Evolutionary conservation across 2,329 filamentous ascomycete species (phyloP), one percentile per base, ranked within the genome.

Genomic region (Aschersonia sp.): DNA sequence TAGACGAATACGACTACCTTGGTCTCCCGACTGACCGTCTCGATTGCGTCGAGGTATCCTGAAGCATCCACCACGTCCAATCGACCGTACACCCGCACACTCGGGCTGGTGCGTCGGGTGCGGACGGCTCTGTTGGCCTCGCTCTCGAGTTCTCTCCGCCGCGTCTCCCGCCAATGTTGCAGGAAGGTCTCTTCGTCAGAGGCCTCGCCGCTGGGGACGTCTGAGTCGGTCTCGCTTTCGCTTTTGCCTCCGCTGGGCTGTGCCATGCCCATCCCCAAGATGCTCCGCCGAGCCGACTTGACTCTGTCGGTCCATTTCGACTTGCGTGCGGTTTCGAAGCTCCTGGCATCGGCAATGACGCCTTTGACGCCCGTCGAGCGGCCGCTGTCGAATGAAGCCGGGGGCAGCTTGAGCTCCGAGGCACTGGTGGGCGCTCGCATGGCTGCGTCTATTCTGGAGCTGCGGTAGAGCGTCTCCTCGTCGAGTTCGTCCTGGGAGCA

Each of bases 41-140:
- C 92, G 56, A 97, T 87, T 48, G 90, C 89, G 64, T 97, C 89
- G n/a, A 98, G 75, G 58, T 94, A 98, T 14, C 89, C 92, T 53
- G 84, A 71, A 6, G 87, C 90, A 69, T 97, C 89, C 1, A 97
- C 92, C 50, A 79, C 76, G 52, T 89, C 83, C 52, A 97, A 69
- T 10, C 75, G 77, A 29, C 92, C 92, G 61, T 85, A 97, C 49
- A 83, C 72, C 54, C 85, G 73, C 53, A 84, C 77, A 56, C 83
- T 88, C 1, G 87, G 87, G 62, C 83, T 90, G 46, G 79, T 83
- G 58, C 81, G 78, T 58, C 84, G 72, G 52, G 73, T 84, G 52
- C 75, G 74, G 45, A 79, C 71, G 55, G 72, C 64, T 52, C 61
- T 60, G 54, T 64, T 73, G 51, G 73, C 68, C 60, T 81, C 71